phyloP scores from a whole-genome alignment of 257 asterid genomes.

The Solanum chilense region DNA sequence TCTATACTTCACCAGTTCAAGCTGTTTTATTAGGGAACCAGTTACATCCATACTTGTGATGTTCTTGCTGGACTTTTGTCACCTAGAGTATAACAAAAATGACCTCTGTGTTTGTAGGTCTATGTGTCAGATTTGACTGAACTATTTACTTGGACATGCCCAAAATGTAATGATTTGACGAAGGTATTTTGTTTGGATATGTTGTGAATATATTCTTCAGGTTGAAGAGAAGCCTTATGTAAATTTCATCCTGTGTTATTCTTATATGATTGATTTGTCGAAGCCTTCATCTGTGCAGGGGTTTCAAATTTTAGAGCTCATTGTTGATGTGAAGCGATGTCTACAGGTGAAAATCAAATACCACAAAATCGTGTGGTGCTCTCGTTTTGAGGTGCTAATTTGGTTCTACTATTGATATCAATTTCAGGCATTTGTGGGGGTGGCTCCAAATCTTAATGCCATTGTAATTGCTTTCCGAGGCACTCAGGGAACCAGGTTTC shows the following conservation, averaged over 20 bases:
- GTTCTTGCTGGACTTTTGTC: background rate
- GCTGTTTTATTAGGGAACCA: background rate
- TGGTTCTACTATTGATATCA: constrained; percentile 1
- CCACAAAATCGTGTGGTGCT: background rate
- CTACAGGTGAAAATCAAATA: constrained; percentile 52
- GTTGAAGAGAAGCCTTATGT: background rate
- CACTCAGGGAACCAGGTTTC: constrained; percentile 80
- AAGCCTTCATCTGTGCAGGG: constrained; percentile 41
- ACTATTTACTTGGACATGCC: constrained; percentile 91
- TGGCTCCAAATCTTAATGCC: constrained; percentile 69
- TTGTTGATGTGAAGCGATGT: constrained; percentile 78
- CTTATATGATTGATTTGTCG: background rate
- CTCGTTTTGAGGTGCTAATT: background rate
- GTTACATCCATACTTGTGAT: background rate
- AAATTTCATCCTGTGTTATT: background rate
- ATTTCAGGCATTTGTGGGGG: constrained; percentile 88
- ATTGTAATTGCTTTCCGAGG: constrained; percentile 90
- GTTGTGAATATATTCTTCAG: background rate
- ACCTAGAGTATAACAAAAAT: background rate
- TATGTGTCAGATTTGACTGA: constrained; percentile 78
- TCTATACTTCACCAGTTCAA: background rate
- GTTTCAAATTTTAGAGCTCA: constrained; percentile 78
- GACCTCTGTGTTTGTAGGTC: constrained; percentile 40
- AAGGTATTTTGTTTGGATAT: constrained; percentile 30
- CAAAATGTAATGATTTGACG: constrained; percentile 70